Conservation (phyloP, 257 asterid species). For the Striga asiatica region DNA sequence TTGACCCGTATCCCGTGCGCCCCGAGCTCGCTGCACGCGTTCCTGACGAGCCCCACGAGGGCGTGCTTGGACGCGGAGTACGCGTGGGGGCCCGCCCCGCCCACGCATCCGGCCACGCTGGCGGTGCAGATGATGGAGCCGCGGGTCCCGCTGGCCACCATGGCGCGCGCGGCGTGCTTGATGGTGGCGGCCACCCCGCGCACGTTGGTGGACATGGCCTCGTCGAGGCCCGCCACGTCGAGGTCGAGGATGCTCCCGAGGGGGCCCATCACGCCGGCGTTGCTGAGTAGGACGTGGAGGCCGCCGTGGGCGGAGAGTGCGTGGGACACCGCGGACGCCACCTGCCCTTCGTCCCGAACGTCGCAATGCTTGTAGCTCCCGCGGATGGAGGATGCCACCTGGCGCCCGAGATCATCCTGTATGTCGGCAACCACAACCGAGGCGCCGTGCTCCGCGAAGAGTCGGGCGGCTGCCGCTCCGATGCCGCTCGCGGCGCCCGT, state of each 20-base stretch:
- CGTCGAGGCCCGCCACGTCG: slow-evolving; percentile 30
- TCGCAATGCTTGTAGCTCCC: slow-evolving; percentile 44
- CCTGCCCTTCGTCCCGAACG: slow-evolving; percentile 46
- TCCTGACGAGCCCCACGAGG: slow-evolving; percentile 40
- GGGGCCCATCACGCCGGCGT: slow-evolving; percentile 45
- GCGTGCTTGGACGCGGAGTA: slow-evolving; percentile 55
- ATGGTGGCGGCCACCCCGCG: slow-evolving; percentile 54
- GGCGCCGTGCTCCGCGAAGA: slow-evolving; percentile 49
- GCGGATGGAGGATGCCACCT: slow-evolving; percentile 22
- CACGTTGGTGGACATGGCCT: slow-evolving; percentile 31
- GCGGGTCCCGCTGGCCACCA: slow-evolving; percentile 34
- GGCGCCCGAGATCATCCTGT: slow-evolving; percentile 37
- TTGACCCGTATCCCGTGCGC: slow-evolving; percentile 50
- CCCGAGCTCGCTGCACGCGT: slow-evolving; percentile 50
- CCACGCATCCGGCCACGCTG: slow-evolving; percentile 44
- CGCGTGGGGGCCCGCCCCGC: slow-evolving; percentile 45
- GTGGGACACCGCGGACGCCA: slow-evolving; percentile 33
- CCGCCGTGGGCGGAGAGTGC: slow-evolving; percentile 28
- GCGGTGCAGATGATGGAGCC: slow-evolving; percentile 60
- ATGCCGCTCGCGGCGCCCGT: slow-evolving; percentile 82
- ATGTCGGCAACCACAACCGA: slow-evolving; percentile 44
- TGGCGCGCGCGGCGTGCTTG: slow-evolving; percentile 50
- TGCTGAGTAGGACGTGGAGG: slow-evolving; percentile 49
- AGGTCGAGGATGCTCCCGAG: slow-evolving; percentile 32
- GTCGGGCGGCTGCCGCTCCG: slow-evolving; percentile 41